A percentile compares a stretch with the other conserved stretches of the same genome.
phyloP scores from a whole-genome alignment of 2,329 filamentous ascomycete species.

The Lasiodiplodia sp. region DNA sequence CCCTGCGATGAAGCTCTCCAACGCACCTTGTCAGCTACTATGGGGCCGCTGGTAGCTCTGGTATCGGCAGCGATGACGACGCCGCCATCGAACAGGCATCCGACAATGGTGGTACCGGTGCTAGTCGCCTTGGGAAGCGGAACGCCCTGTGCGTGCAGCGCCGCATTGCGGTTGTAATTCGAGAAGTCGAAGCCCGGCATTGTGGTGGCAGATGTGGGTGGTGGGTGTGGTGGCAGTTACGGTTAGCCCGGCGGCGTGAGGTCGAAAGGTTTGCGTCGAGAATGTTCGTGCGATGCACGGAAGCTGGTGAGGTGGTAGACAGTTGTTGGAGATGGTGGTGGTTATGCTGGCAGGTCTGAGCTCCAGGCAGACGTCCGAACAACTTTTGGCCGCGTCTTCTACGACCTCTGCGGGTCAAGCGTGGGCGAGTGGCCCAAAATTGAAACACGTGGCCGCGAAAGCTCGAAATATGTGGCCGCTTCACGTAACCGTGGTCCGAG shows the following conservation, averaged over 20 bases:
- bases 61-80: slow-evolving; percentile 99
- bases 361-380: too few species aligned
- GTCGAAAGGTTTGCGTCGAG: background rate
- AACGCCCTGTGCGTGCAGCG: slow-evolving; percentile 90
- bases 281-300: background rate
- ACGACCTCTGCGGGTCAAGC: too few species aligned
- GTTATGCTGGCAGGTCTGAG: background rate
- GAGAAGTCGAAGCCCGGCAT: slow-evolving; percentile 99
- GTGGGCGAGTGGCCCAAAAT: too few species aligned
- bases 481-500: too few species aligned
- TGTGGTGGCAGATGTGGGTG: slow-evolving; percentile 10
- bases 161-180: slow-evolving; percentile 99
- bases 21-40: slow-evolving; percentile 92
- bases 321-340: background rate
- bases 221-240: slow-evolving; percentile 9
- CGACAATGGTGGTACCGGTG: slow-evolving; percentile 98
- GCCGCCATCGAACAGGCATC: slow-evolving; percentile 94
- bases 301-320: background rate
- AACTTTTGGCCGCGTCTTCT: too few species aligned
- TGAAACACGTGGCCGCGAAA: too few species aligned
- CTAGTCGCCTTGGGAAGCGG: slow-evolving; percentile 97
- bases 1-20: background rate
- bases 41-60: slow-evolving; percentile 93
- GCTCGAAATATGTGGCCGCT: background rate
- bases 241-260: background rate